phyloP scores from a whole-genome alignment of 2,329 filamentous ascomycete genomes.

The Phaeosphaeria sp. region DNA sequence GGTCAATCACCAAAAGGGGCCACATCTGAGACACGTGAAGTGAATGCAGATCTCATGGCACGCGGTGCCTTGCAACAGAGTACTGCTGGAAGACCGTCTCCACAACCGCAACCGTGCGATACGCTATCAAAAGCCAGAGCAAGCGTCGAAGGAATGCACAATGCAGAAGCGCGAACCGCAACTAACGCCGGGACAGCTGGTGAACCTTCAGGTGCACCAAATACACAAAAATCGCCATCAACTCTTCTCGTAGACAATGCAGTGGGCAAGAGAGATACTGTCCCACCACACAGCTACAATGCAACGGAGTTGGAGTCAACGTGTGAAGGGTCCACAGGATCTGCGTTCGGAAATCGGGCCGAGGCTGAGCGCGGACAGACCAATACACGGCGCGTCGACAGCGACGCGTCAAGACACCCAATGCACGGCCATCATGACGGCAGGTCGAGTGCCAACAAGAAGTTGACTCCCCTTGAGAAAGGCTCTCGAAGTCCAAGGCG shows the following conservation, averaged over 20 bases:
- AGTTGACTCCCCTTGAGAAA: background rate
- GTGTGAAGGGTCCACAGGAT: background rate
- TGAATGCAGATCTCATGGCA: background rate
- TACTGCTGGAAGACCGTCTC: background rate
- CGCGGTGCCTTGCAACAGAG: background rate
- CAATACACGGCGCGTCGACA: constrained; percentile 9
- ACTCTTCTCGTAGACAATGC: background rate
- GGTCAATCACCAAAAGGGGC: background rate
- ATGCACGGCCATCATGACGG: background rate
- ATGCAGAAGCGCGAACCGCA: background rate
- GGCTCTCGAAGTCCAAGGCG: background rate
- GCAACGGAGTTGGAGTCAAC: background rate
- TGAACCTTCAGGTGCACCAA: background rate
- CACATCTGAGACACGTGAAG: background rate
- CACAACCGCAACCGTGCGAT: background rate
- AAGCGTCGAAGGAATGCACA: background rate
- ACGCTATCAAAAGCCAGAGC: background rate
- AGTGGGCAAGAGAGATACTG: background rate
- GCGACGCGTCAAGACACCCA: background rate
- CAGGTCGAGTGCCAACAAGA: background rate
- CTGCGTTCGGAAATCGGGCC: constrained; percentile 12
- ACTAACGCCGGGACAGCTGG: background rate
- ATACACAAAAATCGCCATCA: background rate
- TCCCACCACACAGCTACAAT: background rate
- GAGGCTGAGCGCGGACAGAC: constrained; percentile 15